phyloP scores from a whole-genome alignment of 140 eudicot species.

The Eryngium alpinum region DNA sequence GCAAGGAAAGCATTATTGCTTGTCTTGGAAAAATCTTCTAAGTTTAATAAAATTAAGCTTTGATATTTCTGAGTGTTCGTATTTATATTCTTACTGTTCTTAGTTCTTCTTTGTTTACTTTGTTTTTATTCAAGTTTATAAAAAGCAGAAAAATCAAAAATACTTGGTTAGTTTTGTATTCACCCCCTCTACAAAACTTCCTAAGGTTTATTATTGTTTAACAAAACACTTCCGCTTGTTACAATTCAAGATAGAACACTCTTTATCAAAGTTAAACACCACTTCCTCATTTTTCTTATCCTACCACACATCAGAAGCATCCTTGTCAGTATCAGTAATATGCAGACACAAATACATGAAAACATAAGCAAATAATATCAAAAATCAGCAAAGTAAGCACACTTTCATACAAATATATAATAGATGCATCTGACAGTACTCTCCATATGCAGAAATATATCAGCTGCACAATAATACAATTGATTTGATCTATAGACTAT shows the following conservation, averaged over 20 bases:
- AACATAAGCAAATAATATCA: neutral
- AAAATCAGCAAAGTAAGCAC: neutral
- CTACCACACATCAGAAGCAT: slow-evolving; percentile 29
- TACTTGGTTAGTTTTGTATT: too few species aligned
- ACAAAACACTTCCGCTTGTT: slow-evolving; percentile 67
- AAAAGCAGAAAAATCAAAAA: too few species aligned
- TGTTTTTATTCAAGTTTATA: too few species aligned
- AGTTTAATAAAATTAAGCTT: too few species aligned
- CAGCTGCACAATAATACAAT: neutral
- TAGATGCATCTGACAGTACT: neutral
- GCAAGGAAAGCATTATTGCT: too few species aligned
- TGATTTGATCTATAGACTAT: too few species aligned
- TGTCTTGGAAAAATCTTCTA: too few species aligned
- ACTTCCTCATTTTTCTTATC: slow-evolving; percentile 75
- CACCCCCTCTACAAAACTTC: too few species aligned
- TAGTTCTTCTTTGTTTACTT: too few species aligned
- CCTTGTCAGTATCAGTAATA: neutral
- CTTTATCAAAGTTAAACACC: slow-evolving; percentile 59
- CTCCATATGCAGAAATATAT: neutral
- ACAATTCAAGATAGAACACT: slow-evolving; percentile 74
- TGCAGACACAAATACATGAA: neutral
- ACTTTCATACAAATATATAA: neutral
- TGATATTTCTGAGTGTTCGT: too few species aligned
- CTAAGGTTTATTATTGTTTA: too few species aligned
- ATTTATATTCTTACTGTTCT: too few species aligned